phyloP scores from a whole-genome alignment of 495 filamentous ascomycete species.

The Cercophora sp. region DNA sequence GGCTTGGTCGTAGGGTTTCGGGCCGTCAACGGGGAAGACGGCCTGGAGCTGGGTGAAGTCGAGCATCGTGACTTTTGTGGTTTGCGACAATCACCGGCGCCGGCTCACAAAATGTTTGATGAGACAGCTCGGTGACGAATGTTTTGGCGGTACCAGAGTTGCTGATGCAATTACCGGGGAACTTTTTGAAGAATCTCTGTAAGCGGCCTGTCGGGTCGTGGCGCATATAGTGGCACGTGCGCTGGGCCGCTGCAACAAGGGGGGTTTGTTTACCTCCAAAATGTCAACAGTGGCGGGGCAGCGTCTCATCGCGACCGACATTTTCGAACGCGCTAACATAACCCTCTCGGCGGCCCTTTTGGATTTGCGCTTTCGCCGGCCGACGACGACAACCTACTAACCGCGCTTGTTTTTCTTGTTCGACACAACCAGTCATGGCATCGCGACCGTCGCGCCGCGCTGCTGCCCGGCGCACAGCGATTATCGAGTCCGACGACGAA shows the following conservation, averaged over 20 bases:
- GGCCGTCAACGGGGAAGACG: slow-evolving; percentile 60
- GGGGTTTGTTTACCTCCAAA: slow-evolving; percentile 36
- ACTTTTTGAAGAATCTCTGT: neutral
- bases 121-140: too few relatives aligned
- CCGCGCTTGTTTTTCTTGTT: too few relatives aligned
- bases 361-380: too few relatives aligned
- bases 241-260: too few relatives aligned
- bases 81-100: too few relatives aligned
- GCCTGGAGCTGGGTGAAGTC: slow-evolving; percentile 55
- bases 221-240: too few relatives aligned
- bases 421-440: slow-evolving; percentile 59
- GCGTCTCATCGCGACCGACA: slow-evolving; percentile 16
- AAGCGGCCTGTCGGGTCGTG: too few relatives aligned
- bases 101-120: too few relatives aligned
- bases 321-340: slow-evolving; percentile 11
- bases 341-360: neutral
- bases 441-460: slow-evolving; percentile 72
- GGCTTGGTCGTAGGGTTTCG: slow-evolving; percentile 58
- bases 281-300: slow-evolving; percentile 25
- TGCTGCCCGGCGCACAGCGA: slow-evolving; percentile 61
- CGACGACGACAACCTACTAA: too few relatives aligned
- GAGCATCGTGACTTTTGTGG: slow-evolving; percentile 34
- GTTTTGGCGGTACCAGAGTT: neutral
- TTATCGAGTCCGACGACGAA: slow-evolving; percentile 74
- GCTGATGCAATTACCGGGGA: neutral